phyloP scores from a whole-genome alignment of 2,329 filamentous ascomycete genomes.

The Monosporascus sp. region DNA sequence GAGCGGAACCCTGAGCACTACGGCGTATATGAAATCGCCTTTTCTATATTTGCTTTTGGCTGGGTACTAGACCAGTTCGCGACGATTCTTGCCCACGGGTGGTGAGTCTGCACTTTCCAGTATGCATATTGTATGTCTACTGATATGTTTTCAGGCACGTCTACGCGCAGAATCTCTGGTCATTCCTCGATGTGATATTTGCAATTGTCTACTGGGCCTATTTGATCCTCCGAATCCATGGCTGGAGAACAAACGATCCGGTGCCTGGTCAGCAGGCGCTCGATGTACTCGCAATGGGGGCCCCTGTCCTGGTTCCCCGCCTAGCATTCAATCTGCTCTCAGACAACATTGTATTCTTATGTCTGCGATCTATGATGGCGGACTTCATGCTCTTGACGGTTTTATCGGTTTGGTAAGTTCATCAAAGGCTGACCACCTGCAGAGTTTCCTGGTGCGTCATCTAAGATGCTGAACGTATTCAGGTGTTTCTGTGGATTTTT shows the following conservation, averaged over 20 bases:
- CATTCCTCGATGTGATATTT: constrained; percentile 77
- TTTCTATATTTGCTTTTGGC: constrained; percentile 68
- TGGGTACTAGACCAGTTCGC: constrained; percentile 77
- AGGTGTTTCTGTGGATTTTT: constrained; percentile 75
- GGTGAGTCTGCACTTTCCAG: constrained; percentile 32
- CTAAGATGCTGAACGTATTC: constrained; percentile 4
- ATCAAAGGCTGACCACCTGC: neutral
- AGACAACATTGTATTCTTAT: constrained; percentile 79
- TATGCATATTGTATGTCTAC: neutral
- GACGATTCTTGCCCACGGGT: constrained; percentile 69
- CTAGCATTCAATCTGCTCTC: constrained; percentile 79
- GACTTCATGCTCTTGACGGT: constrained; percentile 76
- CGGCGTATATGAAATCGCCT: constrained; percentile 57
- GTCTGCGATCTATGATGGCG: constrained; percentile 76
- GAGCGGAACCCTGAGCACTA: constrained; percentile 54
- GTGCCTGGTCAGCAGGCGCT: constrained; percentile 60
- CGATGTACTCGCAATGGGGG: constrained; percentile 73
- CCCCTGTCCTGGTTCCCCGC: constrained; percentile 71
- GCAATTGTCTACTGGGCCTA: constrained; percentile 67
- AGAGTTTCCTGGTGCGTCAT: neutral
- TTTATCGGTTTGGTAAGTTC: constrained; percentile 60
- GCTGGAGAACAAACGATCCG: constrained; percentile 45
- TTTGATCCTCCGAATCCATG: constrained; percentile 61
- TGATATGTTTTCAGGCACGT: constrained; percentile 52
- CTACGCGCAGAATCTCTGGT: constrained; percentile 85